A percentile compares a stretch with the other conserved stretches of the same genome.
These are phyloP conservation scores for Lasiodiplodia hormozganensis DNA, from an alignment of 2,329 filamentous ascomycete species.

Conservation along the genomic window DNA sequence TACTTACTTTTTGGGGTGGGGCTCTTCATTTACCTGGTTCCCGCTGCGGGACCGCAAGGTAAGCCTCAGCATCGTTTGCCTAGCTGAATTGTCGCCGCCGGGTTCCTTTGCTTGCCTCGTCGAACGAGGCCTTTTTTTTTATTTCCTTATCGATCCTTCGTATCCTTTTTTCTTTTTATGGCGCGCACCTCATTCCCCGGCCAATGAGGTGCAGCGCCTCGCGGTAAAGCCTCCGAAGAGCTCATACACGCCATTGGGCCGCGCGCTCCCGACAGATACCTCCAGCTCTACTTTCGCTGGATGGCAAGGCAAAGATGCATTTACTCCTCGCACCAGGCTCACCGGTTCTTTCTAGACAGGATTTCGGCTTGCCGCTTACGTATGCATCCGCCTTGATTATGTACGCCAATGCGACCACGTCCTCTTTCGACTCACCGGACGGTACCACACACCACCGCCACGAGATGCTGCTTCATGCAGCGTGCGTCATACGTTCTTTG, in stretches of 20 bases:
- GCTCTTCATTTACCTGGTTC: background rate
- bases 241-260: background rate
- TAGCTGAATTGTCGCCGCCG: background rate
- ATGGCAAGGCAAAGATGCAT: background rate
- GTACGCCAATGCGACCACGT: conserved; percentile 10
- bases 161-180: background rate
- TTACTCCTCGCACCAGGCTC: background rate
- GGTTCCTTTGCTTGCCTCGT: background rate
- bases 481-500: background rate
- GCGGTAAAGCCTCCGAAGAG: background rate
- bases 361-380: background rate
- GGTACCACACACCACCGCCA: background rate
- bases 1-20: background rate
- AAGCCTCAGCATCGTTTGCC: background rate
- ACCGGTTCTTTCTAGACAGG: background rate
- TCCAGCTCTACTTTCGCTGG: background rate
- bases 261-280: background rate
- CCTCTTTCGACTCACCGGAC: conserved; percentile 6
- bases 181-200: background rate
- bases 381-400: background rate
- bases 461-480: background rate
- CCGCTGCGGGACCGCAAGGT: background rate
- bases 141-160: background rate
- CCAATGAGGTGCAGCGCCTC: background rate
- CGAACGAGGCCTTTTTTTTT: background rate